Percentiles rank a stretch among this genome's conserved stretches.
Conservation (phyloP, 2,329 filamentous ascomycete genomes). For the Elsinoe necatrix region DNA sequence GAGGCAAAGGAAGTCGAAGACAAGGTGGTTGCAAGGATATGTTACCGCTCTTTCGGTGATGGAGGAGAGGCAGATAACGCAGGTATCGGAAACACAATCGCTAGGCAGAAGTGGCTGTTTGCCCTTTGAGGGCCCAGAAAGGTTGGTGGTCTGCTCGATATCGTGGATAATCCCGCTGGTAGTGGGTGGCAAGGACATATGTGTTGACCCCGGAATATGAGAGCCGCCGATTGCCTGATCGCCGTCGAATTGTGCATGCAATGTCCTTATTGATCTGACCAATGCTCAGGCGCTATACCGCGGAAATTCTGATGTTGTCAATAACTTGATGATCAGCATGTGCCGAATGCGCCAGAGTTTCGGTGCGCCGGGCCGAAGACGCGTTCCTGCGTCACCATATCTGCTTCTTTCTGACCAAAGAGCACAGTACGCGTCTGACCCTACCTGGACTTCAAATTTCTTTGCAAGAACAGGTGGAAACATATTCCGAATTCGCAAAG, state of each 20-base stretch:
- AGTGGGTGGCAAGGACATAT: constrained; percentile 11
- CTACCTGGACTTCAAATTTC: not conserved
- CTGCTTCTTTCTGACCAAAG: not conserved
- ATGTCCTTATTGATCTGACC: too few relatives aligned
- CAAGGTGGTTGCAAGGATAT: constrained; percentile 66
- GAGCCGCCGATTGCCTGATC: too few relatives aligned
- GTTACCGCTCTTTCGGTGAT: constrained; percentile 65
- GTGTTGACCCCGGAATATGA: too few relatives aligned
- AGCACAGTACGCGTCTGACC: not conserved
- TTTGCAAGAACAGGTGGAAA: too few relatives aligned
- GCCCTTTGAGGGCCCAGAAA: constrained; percentile 24
- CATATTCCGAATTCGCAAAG: too few relatives aligned
- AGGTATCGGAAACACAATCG: constrained; percentile 41
- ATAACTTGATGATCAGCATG: not conserved
- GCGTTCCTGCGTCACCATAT: not conserved
- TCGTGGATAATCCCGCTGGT: not conserved
- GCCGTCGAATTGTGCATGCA: too few relatives aligned
- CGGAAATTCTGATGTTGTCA: not conserved
- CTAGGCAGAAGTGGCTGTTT: not conserved
- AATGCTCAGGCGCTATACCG: too few relatives aligned
- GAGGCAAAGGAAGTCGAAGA: constrained; percentile 81
- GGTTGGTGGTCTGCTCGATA: constrained; percentile 11
- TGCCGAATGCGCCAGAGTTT: not conserved
- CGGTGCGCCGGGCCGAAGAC: constrained; percentile 6
- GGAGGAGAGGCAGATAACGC: constrained; percentile 78